phyloP scores from a whole-genome alignment of 768 basidiomycete genomes.

The Lentinula boryana region DNA sequence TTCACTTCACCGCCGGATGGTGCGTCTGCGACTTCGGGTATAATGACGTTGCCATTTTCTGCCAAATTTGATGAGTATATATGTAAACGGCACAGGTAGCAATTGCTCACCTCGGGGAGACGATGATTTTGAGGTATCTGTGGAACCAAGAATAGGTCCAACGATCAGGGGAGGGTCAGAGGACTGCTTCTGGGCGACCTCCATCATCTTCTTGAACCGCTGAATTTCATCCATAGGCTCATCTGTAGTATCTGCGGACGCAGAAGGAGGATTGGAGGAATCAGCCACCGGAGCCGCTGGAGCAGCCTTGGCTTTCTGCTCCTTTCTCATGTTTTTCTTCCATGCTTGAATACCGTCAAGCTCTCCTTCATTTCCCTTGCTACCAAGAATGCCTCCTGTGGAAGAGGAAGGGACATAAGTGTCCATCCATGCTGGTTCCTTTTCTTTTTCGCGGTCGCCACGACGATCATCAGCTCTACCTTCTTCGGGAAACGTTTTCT shows the following conservation, averaged over 20 bases:
- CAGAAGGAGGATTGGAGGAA: not conserved
- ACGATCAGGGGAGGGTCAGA: constrained; percentile 14
- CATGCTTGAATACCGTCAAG: constrained; percentile 83
- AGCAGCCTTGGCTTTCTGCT: constrained; percentile 43
- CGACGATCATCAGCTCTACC: constrained; percentile 40
- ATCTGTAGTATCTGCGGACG: constrained; percentile 10
- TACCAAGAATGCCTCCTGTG: constrained; percentile 58
- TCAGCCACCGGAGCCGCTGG: constrained; percentile 17
- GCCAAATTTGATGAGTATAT: not conserved
- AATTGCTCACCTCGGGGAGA: not conserved
- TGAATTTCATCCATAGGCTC: constrained; percentile 73
- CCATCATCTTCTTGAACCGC: constrained; percentile 79
- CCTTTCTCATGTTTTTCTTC: constrained; percentile 79
- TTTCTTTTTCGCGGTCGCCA: constrained; percentile 57
- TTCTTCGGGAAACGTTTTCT: constrained; percentile 36
- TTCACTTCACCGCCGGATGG: not conserved
- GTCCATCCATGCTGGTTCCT: constrained; percentile 92
- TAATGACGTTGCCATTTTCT: not conserved
- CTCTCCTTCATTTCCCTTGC: constrained; percentile 54
- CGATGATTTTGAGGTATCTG: constrained; percentile 2
- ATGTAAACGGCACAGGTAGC: not conserved
- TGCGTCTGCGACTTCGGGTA: not conserved
- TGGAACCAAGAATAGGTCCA: constrained; percentile 4
- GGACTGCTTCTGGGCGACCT: constrained; percentile 54
- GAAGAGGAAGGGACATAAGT: constrained; percentile 66